Evolutionary conservation across 2,329 filamentous ascomycete species (phyloP), one percentile per base, ranked within the genome.

Genomic region (Nigrospora sphaerica): DNA sequence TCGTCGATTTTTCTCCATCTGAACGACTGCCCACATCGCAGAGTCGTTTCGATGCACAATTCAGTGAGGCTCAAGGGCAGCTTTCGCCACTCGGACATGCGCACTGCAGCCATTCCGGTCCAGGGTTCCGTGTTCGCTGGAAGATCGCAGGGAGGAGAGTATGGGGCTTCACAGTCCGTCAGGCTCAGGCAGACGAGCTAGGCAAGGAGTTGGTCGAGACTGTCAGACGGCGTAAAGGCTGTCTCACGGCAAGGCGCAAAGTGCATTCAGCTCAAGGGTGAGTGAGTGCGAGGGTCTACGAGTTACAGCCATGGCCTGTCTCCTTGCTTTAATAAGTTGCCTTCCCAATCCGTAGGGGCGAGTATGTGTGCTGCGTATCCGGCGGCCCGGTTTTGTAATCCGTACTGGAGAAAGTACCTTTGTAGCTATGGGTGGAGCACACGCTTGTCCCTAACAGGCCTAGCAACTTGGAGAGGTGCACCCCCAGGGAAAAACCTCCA

Each of bases 21-120:
- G 58, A 98, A 98, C 1, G 92, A 95, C 65, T 98, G 93, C 4
- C 93, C 93, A 63, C 93, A 98, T 51, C 92, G 84, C 32, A 98
- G 72, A 0, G 90, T 95, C 0, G 92, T 98, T 58, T 95, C 89
- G 54, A 98, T 90, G 63, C 89, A 96, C 4, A 98, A 78, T 62
- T 98, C 93, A 4, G 83, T 80, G 32, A 95, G 70, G 50, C 76
- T 86, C 36, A 96, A 72, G 19, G 93, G 90, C 55, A 98, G 70
- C 70, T 88, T 95, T 53, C 81, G 81, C 93, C 93, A 98, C 62
- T 88, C 86, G 14, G 83, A 75, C n/a, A 81, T 72, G 31, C 74
- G 75, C 42, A 64, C 64, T 42, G 66, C 46, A 39, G 70, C 61
- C 67, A 70, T 65, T 10, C 11, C n/a, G 4, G n/a, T 5, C 10